Conservation (phyloP, 768 basidiomycete genomes). For the Mycena alexandri region DNA sequence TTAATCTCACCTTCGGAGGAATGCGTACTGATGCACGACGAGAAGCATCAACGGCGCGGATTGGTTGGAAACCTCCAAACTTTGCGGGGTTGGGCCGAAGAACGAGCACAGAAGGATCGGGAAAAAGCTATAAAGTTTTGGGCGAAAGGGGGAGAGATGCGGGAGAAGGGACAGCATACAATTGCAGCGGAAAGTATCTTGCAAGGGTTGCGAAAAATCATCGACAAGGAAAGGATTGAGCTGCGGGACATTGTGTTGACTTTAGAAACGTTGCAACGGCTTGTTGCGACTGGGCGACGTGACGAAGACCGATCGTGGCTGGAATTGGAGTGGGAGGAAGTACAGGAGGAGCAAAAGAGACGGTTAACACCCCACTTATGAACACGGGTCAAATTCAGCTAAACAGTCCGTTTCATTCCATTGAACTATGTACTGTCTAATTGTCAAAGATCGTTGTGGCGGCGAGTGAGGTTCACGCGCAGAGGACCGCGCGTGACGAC, state of each 20-base stretch:
- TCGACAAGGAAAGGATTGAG: slow-evolving; percentile 19
- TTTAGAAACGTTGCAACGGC: slow-evolving; percentile 27
- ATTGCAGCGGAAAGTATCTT: slow-evolving; percentile 37
- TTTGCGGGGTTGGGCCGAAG: slow-evolving; percentile 32
- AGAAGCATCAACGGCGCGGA: slow-evolving; percentile 12
- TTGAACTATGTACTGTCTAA: background rate
- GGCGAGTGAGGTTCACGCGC: slow-evolving; percentile 47
- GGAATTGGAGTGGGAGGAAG: slow-evolving; percentile 36
- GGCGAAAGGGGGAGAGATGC: slow-evolving; percentile 37
- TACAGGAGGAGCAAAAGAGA: slow-evolving; percentile 13
- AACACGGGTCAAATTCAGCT: no score
- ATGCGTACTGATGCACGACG: slow-evolving; percentile 24
- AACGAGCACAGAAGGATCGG: slow-evolving; percentile 31
- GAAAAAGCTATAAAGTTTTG: slow-evolving; percentile 44
- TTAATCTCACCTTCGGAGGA: slow-evolving; percentile 35
- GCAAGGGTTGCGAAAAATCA: slow-evolving; percentile 28
- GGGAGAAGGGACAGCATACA: slow-evolving; percentile 36
- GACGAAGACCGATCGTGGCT: slow-evolving; percentile 37
- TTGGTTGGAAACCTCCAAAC: slow-evolving; percentile 28
- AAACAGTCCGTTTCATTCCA: no score
- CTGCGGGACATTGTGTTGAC: slow-evolving; percentile 29
- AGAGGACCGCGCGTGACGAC: slow-evolving; percentile 49
- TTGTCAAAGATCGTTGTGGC: background rate
- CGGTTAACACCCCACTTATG: background rate
- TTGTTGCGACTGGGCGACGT: slow-evolving; percentile 29